phyloP scores from a whole-genome alignment of 306 rosid species.

The Sphenostylis stenocarpa region DNA sequence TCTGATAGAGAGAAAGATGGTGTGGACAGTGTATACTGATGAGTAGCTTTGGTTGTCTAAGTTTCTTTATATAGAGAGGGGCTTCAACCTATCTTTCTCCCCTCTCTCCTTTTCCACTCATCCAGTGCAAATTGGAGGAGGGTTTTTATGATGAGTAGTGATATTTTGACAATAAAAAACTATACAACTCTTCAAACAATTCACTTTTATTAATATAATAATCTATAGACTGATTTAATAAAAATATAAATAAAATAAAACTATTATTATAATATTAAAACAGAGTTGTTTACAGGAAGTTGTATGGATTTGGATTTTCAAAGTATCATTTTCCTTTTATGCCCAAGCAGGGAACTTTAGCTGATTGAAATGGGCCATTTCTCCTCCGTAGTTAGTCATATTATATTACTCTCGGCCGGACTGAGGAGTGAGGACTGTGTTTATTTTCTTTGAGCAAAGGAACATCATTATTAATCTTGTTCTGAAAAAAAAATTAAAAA shows the following conservation, averaged over 20 bases:
- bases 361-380: conserved; percentile 10
- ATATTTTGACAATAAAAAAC: too few species aligned
- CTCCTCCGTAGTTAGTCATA: background rate
- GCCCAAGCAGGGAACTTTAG: conserved; percentile 41
- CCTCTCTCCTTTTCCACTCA: conserved; percentile 48
- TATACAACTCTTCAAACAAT: too few species aligned
- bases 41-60: conserved; percentile 11
- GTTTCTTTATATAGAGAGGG: conserved; percentile 51
- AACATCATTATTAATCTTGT: conserved; percentile 35
- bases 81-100: background rate
- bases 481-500: conserved; percentile 23
- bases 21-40: background rate
- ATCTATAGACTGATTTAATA: too few species aligned
- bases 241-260: too few species aligned
- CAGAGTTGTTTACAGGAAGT: too few species aligned
- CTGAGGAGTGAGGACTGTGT: background rate
- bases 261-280: too few species aligned
- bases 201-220: too few species aligned
- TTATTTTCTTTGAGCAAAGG: conserved; percentile 31
- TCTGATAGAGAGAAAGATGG: conserved; percentile 6
- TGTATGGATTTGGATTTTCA: too few species aligned
- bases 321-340: too few species aligned
- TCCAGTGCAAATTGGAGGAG: conserved; percentile 39
- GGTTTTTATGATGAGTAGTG: too few species aligned
- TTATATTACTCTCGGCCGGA: conserved; percentile 15